Conservation (phyloP, 768 basidiomycete genomes). For the Suillus subaureus region DNA sequence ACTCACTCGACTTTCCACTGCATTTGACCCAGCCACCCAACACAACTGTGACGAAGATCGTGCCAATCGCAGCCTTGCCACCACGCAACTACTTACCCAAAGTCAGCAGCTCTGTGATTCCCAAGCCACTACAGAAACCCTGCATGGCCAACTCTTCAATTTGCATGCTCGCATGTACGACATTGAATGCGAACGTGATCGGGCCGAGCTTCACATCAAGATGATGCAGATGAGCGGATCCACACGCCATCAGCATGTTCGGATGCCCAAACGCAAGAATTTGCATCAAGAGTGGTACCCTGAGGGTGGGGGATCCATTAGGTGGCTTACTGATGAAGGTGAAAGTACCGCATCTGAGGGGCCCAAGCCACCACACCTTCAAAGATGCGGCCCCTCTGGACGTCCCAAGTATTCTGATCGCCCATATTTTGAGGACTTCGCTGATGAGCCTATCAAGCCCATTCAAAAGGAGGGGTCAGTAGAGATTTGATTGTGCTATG, state of each 20-base stretch:
- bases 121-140: slow-evolving; percentile 17
- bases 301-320: too few relatives aligned
- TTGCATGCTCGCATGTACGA: slow-evolving; percentile 20
- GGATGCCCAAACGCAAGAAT: too few relatives aligned
- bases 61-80: slow-evolving; percentile 24
- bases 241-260: too few relatives aligned
- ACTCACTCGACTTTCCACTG: slow-evolving; percentile 18
- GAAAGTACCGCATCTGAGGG: neutral
- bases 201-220: slow-evolving; percentile 17
- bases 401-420: too few relatives aligned
- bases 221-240: too few relatives aligned
- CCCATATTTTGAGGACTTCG: too few relatives aligned
- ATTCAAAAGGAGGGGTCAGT: too few relatives aligned
- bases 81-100: slow-evolving; percentile 25
- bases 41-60: slow-evolving; percentile 24
- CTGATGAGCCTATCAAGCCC: too few relatives aligned
- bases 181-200: slow-evolving; percentile 17
- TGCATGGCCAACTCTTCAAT: neutral
- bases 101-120: slow-evolving; percentile 30
- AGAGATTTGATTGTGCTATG: too few relatives aligned
- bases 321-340: neutral
- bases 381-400: too few relatives aligned
- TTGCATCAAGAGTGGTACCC: too few relatives aligned
- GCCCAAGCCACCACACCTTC: neutral
- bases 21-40: slow-evolving; percentile 31